Conservation (phyloP, 2,329 filamentous ascomycete species). For the Diaporthe batatas region DNA sequence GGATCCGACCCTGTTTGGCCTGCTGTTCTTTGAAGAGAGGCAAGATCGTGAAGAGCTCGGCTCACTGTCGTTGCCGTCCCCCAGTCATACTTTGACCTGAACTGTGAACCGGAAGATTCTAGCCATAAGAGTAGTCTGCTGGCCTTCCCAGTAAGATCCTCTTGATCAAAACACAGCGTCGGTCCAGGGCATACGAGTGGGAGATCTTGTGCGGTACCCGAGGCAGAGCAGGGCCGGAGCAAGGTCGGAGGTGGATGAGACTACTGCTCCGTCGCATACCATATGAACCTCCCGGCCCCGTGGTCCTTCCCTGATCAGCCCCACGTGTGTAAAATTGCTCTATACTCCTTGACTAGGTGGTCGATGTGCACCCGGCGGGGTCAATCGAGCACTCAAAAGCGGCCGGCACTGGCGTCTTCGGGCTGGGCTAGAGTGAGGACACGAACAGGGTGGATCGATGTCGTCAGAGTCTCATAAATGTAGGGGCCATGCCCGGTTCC, state of each 20-base stretch:
- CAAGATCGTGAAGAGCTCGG: not conserved
- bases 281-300: not conserved
- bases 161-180: not conserved
- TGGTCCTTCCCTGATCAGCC: not conserved
- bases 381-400: not conserved
- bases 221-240: not conserved
- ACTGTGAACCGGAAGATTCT: not conserved
- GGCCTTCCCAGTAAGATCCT: not conserved
- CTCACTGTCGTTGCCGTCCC: not conserved
- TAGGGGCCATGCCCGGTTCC: not conserved
- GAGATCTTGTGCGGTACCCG: no score
- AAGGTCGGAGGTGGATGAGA: not conserved
- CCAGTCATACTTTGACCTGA: not conserved
- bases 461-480: no score
- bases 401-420: no score
- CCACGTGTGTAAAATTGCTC: not conserved
- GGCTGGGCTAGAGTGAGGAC: not conserved
- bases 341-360: not conserved
- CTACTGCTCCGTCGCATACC: not conserved
- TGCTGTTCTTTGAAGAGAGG: no score
- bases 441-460: not conserved
- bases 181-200: not conserved
- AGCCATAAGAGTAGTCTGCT: not conserved
- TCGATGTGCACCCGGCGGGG: not conserved
- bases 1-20: no score